Evolutionary conservation across 805 yeast species (phyloP).

Genomic region (Lachancea sp.): DNA sequence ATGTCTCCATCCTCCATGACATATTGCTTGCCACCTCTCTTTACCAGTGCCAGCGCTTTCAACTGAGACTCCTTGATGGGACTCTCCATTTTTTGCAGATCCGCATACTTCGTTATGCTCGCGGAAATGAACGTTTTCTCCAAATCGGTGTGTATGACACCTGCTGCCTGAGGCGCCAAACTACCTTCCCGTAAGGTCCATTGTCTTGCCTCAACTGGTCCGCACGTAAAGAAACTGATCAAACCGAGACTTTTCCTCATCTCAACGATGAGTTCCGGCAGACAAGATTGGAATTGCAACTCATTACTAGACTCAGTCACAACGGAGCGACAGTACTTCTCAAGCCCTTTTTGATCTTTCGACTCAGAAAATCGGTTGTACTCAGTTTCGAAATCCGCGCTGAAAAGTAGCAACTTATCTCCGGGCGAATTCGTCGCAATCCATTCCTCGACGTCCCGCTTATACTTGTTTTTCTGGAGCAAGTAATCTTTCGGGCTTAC

Average conservation of each 20-base stretch:
- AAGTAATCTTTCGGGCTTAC: constrained; percentile 65
- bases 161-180: constrained; percentile 85
- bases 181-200: constrained; percentile 79
- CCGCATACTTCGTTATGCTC: constrained; percentile 62
- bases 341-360: constrained; percentile 13
- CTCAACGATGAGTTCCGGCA: constrained; percentile 55
- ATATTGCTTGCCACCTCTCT: constrained; percentile 62
- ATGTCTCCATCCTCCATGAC: constrained; percentile 81
- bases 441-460: constrained; percentile 55
- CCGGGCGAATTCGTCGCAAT: constrained; percentile 58
- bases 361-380: constrained; percentile 29
- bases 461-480: constrained; percentile 45
- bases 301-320: constrained; percentile 21
- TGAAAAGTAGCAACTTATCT: constrained; percentile 62
- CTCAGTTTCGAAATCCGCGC: constrained; percentile 45
- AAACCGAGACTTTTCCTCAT: constrained; percentile 65
- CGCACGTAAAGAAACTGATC: constrained; percentile 84
- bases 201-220: constrained; percentile 76
- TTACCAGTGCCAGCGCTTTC: constrained; percentile 25
- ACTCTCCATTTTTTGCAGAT: constrained; percentile 34
- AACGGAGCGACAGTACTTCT: constrained; percentile 11
- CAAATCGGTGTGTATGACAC: constrained; percentile 79
- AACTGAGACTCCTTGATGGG: constrained; percentile 24
- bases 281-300: constrained; percentile 37
- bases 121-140: constrained; percentile 77